Base-by-base conservation (phyloP, 1,284 basidiomycete species). In the Puccinia polysora region DNA sequence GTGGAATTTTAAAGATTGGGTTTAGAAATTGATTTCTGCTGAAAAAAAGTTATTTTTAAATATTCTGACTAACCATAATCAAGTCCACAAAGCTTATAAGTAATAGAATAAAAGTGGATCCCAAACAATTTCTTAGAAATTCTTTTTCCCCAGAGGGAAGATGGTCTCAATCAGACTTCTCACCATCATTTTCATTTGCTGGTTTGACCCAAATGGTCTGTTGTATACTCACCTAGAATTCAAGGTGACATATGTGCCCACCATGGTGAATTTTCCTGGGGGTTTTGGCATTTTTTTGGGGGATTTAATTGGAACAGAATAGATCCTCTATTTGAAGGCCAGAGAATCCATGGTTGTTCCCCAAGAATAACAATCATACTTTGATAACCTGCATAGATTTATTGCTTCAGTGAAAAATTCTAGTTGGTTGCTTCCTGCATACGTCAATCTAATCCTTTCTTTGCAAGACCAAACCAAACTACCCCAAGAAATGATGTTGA, bases 401-500 rank as follows among this genome's bases (percentile, higher is more conserved):
- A 34, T 58, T 14, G 23, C 55, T 15, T 47, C 40, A 47, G 32
- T n/a, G 0, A 20, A 34, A 25, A 30, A 58, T 45, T 23, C 20
- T n/a, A 47, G 20, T 52, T 34, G 34, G 45, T 32, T 52, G 18
- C 59, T 71, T 25, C 68, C 68, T 18, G 34, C 56, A 8, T 71
- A 71, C 40, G 68, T 71, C 14, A 34, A 40, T 25, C 30, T 18
- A 20, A 71, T 71, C 40, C 58, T 71, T 49, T 50, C 58, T 18
- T 62, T 36, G 14, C 30, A n/a, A 36, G 53, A 71, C 20, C 28
- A 60, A 47, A 53, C 18, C 15, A 30, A 32, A 43, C 23, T 62
- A n/a, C 68, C 68, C 2, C 60, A 58, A 32, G n/a, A 62, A 23
- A 36, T 47, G 20, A 60, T 71, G n/a, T 56, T 58, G 25, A 43